Evolutionary conservation across 352 stramenopile species (phyloP).

Genomic region (Phytopythium delawarense): DNA sequence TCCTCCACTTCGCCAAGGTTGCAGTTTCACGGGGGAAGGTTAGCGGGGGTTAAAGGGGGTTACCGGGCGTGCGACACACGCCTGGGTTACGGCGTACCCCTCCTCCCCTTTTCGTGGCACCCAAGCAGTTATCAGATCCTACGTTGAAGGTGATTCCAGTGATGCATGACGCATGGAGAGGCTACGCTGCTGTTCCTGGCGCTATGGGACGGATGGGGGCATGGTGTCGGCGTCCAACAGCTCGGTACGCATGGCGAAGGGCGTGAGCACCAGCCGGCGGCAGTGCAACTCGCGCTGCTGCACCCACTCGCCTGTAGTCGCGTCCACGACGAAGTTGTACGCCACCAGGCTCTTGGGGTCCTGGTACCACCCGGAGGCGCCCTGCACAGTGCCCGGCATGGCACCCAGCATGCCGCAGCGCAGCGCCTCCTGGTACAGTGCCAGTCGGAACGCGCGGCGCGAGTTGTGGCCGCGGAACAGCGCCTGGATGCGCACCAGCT

Average conservation of each 20-base stretch:
- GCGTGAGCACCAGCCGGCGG: conserved; percentile 50
- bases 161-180: background rate
- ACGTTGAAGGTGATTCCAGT: background rate
- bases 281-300: conserved; percentile 60
- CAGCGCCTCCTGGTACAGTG: conserved; percentile 64
- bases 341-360: conserved; percentile 67
- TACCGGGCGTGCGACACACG: background rate
- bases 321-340: conserved; percentile 67
- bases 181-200: background rate
- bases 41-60: background rate
- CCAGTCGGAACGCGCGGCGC: conserved; percentile 46
- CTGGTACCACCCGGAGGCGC: conserved; percentile 68
- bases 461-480: conserved; percentile 46
- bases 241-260: conserved; percentile 58
- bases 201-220: background rate
- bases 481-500: conserved; percentile 43
- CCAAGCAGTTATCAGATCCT: background rate
- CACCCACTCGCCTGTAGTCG: conserved; percentile 53
- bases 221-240: conserved; percentile 28
- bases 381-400: conserved; percentile 65
- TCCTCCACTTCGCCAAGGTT: conserved; percentile 1
- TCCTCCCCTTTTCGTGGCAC: background rate
- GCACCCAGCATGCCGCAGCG: conserved; percentile 60
- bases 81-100: background rate
- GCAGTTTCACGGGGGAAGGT: background rate